These are phyloP conservation scores for Auricularia cornea DNA, from an alignment of 768 basidiomycete genomes.

Conservation along the genomic window DNA sequence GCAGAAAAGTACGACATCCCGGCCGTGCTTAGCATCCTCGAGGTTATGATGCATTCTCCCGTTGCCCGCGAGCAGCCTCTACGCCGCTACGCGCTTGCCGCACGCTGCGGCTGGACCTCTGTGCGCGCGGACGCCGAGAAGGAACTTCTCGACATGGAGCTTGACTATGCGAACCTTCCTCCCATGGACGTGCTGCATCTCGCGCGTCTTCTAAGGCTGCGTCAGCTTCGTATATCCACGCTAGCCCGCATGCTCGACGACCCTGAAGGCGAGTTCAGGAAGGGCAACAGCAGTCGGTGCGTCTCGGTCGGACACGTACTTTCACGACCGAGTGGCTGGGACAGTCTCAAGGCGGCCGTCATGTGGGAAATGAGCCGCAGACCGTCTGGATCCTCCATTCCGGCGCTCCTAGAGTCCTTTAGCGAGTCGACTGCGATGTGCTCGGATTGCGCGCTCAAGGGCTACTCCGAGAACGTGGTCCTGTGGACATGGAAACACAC, in stretches of 20 bases:
- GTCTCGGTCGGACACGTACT: too few species aligned
- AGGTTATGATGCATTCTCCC: background rate
- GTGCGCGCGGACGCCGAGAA: background rate
- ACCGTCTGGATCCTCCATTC: too few species aligned
- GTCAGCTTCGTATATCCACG: background rate
- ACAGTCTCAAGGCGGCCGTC: too few species aligned
- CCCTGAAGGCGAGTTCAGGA: too few species aligned
- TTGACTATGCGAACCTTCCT: background rate
- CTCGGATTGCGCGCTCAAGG: too few species aligned
- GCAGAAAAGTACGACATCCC: background rate
- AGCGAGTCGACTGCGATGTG: too few species aligned
- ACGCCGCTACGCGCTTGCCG: background rate
- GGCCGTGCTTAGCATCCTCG: background rate
- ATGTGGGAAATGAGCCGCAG: too few species aligned
- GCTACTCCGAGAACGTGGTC: too few species aligned
- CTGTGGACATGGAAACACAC: too few species aligned
- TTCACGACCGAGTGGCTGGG: too few species aligned
- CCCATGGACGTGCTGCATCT: background rate
- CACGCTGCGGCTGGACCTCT: background rate
- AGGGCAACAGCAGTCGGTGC: too few species aligned
- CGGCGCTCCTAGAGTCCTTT: too few species aligned
- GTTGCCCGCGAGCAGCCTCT: background rate
- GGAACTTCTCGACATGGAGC: background rate
- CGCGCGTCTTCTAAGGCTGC: background rate
- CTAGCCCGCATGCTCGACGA: background rate